A percentile compares a stretch with the other conserved stretches of the same genome.
Evolutionary conservation across 345 rosid species (phyloP).

Genomic region (Nephelium lappaceum): DNA sequence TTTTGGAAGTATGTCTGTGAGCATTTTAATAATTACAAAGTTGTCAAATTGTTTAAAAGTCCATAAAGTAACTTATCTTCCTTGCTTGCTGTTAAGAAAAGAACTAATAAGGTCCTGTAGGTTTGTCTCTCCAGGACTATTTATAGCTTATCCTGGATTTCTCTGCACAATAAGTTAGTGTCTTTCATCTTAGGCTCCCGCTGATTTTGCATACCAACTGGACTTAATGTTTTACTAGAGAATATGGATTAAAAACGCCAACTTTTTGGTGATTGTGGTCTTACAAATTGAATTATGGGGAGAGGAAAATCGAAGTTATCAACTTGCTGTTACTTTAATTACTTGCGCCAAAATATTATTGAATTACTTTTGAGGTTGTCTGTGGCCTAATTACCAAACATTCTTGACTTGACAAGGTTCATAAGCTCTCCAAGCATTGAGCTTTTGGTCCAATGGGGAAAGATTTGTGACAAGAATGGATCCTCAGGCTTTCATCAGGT

Average conservation of each 20-base stretch:
- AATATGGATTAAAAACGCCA: neutral
- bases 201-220: neutral
- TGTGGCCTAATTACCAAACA: slow-evolving; percentile 3
- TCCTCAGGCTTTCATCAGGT: slow-evolving; percentile 92
- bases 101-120: neutral
- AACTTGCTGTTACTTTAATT: neutral
- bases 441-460: slow-evolving; percentile 49
- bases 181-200: neutral
- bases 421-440: slow-evolving; percentile 34
- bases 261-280: neutral
- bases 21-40: neutral
- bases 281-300: neutral
- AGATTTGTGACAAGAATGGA: slow-evolving; percentile 70
- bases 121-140: slow-evolving; percentile 3
- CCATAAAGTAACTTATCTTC: neutral
- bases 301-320: slow-evolving; percentile 1
- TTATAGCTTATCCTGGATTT: neutral
- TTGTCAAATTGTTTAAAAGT: neutral
- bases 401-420: slow-evolving; percentile 27
- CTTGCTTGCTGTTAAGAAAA: neutral
- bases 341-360: neutral
- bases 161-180: neutral
- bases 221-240: neutral
- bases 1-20: too few species aligned
- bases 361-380: slow-evolving; percentile 5